phyloP scores from a whole-genome alignment of 1,284 basidiomycete genomes.

The Puccinia polysora region DNA sequence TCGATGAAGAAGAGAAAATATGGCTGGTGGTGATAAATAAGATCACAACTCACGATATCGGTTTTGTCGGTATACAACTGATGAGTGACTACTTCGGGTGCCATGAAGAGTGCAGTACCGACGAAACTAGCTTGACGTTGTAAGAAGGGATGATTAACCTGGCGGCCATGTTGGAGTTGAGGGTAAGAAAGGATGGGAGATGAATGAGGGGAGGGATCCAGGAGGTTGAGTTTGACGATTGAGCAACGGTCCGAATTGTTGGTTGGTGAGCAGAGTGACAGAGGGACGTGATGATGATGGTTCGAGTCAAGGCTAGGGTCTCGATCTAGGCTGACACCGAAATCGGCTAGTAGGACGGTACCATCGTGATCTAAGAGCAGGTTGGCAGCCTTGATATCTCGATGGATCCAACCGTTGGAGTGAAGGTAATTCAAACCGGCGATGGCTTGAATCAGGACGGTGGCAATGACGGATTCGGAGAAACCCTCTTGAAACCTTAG shows the following conservation, averaged over 20 bases:
- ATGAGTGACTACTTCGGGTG: conserved; percentile 79
- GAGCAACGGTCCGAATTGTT: background rate
- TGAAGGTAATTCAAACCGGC: conserved; percentile 82
- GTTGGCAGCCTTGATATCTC: conserved; percentile 84
- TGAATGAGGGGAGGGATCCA: too few species aligned
- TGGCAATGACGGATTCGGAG: conserved; percentile 76
- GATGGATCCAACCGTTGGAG: conserved; percentile 79
- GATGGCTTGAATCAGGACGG: conserved; percentile 74
- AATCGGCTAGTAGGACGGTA: conserved; percentile 78
- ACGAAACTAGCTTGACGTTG: conserved; percentile 87
- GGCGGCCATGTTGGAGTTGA: too few species aligned
- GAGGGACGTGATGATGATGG: too few species aligned
- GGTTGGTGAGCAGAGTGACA: background rate
- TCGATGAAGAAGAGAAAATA: too few species aligned
- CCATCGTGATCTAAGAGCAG: conserved; percentile 62
- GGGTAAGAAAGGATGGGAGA: too few species aligned
- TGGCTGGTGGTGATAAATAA: too few species aligned
- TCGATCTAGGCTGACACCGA: conserved; percentile 74
- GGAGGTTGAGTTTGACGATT: conserved; percentile 1
- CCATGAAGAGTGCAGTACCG: conserved; percentile 92
- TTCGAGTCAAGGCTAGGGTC: conserved; percentile 50
- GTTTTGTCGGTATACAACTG: conserved; percentile 70
- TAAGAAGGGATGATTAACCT: too few species aligned
- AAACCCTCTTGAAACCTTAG: conserved; percentile 79
- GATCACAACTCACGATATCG: conserved; percentile 38